These are phyloP conservation scores for Kurtzmaniella cleridarum DNA, from an alignment of 805 yeast species.

Conservation along the genomic window DNA sequence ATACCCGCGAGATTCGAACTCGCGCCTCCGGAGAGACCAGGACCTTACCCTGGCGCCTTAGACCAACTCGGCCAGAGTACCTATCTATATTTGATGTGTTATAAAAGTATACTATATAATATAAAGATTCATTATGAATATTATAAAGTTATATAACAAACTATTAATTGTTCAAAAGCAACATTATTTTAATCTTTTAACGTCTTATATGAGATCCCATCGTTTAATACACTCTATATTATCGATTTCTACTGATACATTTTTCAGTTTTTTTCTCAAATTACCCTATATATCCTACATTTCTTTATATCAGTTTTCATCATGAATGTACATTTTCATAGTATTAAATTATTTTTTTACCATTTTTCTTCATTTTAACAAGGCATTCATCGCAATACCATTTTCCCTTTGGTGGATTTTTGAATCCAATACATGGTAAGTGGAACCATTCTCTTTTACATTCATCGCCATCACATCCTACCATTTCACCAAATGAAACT, in stretches of 20 bases:
- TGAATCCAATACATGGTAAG: conserved; percentile 84
- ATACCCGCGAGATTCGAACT: conserved; percentile 26
- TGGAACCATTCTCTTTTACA: conserved; percentile 96
- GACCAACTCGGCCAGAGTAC: conserved; percentile 26
- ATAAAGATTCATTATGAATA: too few relatives aligned
- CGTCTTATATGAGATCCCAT: too few relatives aligned
- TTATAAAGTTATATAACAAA: too few relatives aligned
- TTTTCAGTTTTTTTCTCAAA: too few relatives aligned
- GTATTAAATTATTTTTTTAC: neutral
- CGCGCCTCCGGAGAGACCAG: conserved; percentile 28
- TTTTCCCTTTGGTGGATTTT: conserved; percentile 69
- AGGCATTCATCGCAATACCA: conserved; percentile 43
- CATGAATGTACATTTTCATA: neutral
- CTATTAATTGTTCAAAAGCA: too few relatives aligned
- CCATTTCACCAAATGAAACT: conserved; percentile 98
- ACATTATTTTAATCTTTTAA: too few relatives aligned
- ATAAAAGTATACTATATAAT: too few relatives aligned
- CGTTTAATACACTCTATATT: too few relatives aligned
- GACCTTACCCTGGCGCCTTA: conserved; percentile 28
- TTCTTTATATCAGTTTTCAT: too few relatives aligned
- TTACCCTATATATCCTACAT: neutral
- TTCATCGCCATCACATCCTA: conserved; percentile 93
- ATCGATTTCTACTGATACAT: too few relatives aligned
- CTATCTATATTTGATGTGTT: conserved; percentile 5
- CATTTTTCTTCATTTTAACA: conserved; percentile 25